Evolutionary conservation across 176 grass and related monocot species (phyloP).

Genomic region (Tuctoria greenei): DNA sequence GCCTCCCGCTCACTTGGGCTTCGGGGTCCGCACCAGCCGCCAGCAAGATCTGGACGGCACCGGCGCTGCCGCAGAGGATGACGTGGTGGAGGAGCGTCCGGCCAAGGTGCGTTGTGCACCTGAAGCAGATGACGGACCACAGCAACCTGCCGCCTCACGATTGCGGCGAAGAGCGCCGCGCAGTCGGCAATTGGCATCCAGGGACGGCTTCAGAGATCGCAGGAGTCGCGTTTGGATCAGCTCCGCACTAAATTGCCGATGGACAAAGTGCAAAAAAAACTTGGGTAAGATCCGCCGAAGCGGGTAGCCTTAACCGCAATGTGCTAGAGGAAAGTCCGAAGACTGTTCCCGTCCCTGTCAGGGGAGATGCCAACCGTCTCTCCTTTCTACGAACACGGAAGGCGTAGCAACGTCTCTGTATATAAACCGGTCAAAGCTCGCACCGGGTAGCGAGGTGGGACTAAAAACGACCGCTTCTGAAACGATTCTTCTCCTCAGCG

Average conservation of each 20-base stretch:
- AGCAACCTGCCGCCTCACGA: conserved; percentile 74
- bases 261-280: conserved; percentile 30
- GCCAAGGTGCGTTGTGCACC: conserved; percentile 56
- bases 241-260: conserved; percentile 51
- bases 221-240: conserved; percentile 80
- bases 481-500: too few species aligned
- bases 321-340: too few species aligned
- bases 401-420: rapidly evolving
- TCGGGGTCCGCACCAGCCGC: conserved; percentile 55
- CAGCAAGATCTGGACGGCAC: conserved; percentile 63
- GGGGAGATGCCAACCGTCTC: conserved; percentile 98
- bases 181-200: conserved; percentile 81
- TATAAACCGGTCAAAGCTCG: not conserved
- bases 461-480: conserved; percentile 15
- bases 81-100: conserved; percentile 85
- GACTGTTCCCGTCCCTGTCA: not conserved
- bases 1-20: conserved; percentile 48
- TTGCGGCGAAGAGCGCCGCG: conserved; percentile 77
- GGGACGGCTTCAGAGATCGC: conserved; percentile 75
- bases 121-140: conserved; percentile 75
- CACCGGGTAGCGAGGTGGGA: conserved; percentile 13
- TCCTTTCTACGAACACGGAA: conserved; percentile 69
- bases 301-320: not conserved
- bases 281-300: conserved; percentile 46
- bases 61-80: conserved; percentile 71